phyloP scores from a whole-genome alignment of 306 rosid species.

The Hippophae gyantsensis region DNA sequence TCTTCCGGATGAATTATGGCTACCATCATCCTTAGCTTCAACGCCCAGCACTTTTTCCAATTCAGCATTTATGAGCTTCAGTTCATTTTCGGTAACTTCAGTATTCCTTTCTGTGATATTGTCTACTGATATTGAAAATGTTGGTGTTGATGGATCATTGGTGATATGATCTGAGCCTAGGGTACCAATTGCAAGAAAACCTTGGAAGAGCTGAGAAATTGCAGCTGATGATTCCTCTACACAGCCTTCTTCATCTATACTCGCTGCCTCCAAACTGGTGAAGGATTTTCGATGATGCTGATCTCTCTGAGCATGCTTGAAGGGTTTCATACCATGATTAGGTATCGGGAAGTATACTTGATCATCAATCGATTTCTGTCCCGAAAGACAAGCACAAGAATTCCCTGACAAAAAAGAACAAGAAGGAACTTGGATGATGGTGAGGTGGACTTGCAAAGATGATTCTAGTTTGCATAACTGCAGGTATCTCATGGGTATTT shows the following conservation, averaged over 20 bases:
- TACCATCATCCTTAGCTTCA: constrained; percentile 60
- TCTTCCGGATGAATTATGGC: constrained; percentile 71
- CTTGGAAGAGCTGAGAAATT: constrained; percentile 71
- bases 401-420: constrained; percentile 21
- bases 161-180: constrained; percentile 62
- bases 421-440: constrained; percentile 5
- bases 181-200: constrained; percentile 96
- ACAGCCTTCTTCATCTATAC: constrained; percentile 42
- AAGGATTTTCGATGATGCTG: constrained; percentile 56
- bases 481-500: no score
- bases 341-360: constrained; percentile 51
- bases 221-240: constrained; percentile 42
- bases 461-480: not conserved
- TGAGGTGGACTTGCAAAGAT: not conserved
- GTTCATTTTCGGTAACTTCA: constrained; percentile 75
- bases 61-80: constrained; percentile 80
- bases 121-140: constrained; percentile 59
- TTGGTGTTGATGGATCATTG: constrained; percentile 68
- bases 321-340: constrained; percentile 39
- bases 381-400: constrained; percentile 60
- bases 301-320: constrained; percentile 49
- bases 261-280: constrained; percentile 56
- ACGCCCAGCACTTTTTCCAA: constrained; percentile 74
- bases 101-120: constrained; percentile 81
- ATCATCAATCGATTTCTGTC: constrained; percentile 68